phyloP scores from a whole-genome alignment of 2,329 filamentous ascomycete species.

The Nigrospora oryzae region DNA sequence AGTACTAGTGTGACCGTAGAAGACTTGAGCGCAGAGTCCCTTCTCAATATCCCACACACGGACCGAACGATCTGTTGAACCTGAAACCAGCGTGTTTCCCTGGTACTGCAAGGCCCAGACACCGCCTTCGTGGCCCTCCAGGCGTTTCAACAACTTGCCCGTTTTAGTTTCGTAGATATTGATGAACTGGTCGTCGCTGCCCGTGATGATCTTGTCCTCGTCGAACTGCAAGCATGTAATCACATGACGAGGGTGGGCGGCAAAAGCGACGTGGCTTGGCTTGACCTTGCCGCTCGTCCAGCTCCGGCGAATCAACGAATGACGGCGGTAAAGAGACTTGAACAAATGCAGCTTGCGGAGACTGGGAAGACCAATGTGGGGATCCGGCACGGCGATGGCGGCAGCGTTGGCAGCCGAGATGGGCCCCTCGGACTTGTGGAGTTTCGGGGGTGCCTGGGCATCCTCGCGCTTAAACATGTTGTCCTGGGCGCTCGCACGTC shows the following conservation, averaged over 20 bases:
- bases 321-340: constrained; percentile 91
- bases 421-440: constrained; percentile 67
- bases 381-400: constrained; percentile 72
- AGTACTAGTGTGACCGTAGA: constrained; percentile 95
- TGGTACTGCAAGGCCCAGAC: constrained; percentile 98
- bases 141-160: constrained; percentile 70
- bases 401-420: constrained; percentile 81
- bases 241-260: constrained; percentile 92
- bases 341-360: constrained; percentile 83
- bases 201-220: constrained; percentile 94
- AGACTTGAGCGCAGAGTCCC: constrained; percentile 87
- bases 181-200: constrained; percentile 94
- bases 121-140: constrained; percentile 91
- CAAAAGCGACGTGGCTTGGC: constrained; percentile 87
- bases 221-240: constrained; percentile 98
- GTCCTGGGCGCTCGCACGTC: constrained; percentile 41
- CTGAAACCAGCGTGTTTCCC: constrained; percentile 89
- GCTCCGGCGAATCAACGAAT: constrained; percentile 80
- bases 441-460: constrained; percentile 29
- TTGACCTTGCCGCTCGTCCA: constrained; percentile 85
- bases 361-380: constrained; percentile 68
- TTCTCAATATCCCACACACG: constrained; percentile 98
- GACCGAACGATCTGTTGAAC: constrained; percentile 93
- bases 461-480: constrained; percentile 23
- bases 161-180: constrained; percentile 98